Base-by-base conservation (phyloP, 2,329 filamentous ascomycete genomes). In the Venturia carpophila region DNA sequence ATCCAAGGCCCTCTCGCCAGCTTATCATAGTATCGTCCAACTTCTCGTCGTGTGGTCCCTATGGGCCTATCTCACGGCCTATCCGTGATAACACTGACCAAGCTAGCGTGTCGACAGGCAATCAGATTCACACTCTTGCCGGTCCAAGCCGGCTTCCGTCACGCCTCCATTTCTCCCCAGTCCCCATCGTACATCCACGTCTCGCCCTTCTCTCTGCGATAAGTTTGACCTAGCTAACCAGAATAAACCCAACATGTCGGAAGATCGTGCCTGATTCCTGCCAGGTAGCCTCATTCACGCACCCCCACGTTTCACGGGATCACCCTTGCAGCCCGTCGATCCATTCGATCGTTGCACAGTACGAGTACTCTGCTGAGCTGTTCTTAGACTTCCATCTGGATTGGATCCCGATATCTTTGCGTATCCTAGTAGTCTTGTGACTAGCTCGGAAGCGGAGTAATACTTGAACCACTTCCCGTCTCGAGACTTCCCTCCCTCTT, bases 261-360 rank as follows among this genome's bases (percentile, higher is more conserved):
- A 56, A 5, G 27, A 37, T 37, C 52, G 52, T 56, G 34, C 52
- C 52, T 56, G 52, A 19, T 56, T 37, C n/a, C 27, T 13, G 4
- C 52, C 30, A 34, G 47, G 52, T 37, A 56, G 52, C 24, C 52
- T 56, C 52, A 37, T 37, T 56, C 52, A 15, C 34, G 52, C 52
- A 56, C 60, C 60, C 60, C 60, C 60, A 62, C 60, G 60, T 42
- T 17, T 27, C 37, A 62, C 60, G 60, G 60, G 60, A 62, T 62
- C 60, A 43, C 39, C 60, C 60, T 62, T 47, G 60, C 60, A 62
- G 60, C 60, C 21, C 7, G 7, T 11, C 24, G 39, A 47, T 43
- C 43, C 60, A 62, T 43, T 43, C 58, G 27, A 47, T 47, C 27
- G 37, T 43, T 42, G n/a, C n/a, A n/a, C n/a, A n/a, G n/a, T n/a